Evolutionary conservation across 176 grass and related monocot genomes (phyloP).

Genomic region (Cenchrus purpureus): DNA sequence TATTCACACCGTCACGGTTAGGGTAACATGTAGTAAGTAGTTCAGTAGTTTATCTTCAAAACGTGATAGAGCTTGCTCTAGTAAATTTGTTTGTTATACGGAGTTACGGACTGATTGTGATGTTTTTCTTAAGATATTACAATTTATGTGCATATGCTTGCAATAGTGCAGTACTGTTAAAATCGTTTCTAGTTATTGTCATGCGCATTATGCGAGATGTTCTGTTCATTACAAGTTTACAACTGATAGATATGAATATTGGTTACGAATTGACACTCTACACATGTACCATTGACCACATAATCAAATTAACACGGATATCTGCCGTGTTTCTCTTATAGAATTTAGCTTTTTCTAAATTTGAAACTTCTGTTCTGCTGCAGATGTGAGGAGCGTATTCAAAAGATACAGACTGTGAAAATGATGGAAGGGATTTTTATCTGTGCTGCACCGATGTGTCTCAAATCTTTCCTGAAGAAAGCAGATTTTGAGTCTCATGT

Average conservation of each 20-base stretch:
- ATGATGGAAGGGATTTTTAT: conserved; percentile 98
- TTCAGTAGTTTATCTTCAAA: not conserved
- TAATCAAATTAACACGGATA: not conserved
- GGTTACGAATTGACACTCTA: not conserved
- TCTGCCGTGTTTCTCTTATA: conserved; percentile 18
- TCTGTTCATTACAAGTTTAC: conserved; percentile 13
- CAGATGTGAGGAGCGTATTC: conserved; percentile 96
- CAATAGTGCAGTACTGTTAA: conserved; percentile 20
- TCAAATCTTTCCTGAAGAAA: conserved; percentile 91
- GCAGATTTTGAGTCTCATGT: conserved; percentile 81
- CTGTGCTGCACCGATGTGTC: conserved; percentile 92
- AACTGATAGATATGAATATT: not conserved
- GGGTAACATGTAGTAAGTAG: conserved; percentile 10
- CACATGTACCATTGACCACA: not conserved
- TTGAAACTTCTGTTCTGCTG: conserved; percentile 44
- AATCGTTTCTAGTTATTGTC: not conserved
- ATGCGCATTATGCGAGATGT: conserved; percentile 4
- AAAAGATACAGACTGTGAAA: conserved; percentile 96
- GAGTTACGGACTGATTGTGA: conserved; percentile 4
- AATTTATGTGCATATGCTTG: conserved; percentile 30
- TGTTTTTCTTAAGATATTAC: conserved; percentile 10
- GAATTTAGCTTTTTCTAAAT: not conserved
- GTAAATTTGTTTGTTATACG: conserved; percentile 11
- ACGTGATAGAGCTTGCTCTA: conserved; percentile 7
- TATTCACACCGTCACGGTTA: conserved; percentile 4